Conservation (phyloP, 169 alveolate species). For the Eimeria sp. region DNA sequence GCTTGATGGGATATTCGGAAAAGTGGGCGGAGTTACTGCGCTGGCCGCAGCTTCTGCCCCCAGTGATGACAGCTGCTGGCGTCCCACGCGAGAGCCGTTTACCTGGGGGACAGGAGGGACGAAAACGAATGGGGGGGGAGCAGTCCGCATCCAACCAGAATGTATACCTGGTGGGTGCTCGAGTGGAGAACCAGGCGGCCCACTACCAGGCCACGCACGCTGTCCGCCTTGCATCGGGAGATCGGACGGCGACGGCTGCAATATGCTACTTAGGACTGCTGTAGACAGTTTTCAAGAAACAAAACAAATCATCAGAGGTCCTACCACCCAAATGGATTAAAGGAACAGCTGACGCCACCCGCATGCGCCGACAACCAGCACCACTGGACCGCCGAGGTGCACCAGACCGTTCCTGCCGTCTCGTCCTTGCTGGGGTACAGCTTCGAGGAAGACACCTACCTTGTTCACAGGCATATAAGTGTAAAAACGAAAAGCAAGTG, state of each 20-base stretch:
- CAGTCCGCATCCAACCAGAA: neutral
- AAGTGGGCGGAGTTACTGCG: neutral
- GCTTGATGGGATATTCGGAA: neutral
- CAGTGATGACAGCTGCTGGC: neutral
- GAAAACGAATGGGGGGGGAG: neutral
- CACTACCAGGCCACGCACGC: conserved; percentile 22
- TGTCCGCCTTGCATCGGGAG: conserved; percentile 24
- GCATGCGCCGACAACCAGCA: neutral
- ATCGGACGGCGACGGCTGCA: neutral
- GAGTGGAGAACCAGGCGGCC: neutral
- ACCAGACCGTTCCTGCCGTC: conserved; percentile 2
- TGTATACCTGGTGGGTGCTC: neutral
- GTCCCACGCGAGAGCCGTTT: neutral
- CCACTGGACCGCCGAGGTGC: neutral
- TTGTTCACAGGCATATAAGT: neutral
- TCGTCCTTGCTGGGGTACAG: neutral
- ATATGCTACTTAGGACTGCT: neutral
- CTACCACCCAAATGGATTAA: neutral
- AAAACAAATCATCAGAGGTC: neutral
- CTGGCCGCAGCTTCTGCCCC: neutral
- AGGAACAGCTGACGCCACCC: neutral
- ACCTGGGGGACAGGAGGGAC: conserved; percentile 1
- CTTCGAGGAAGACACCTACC: neutral
- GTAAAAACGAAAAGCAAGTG: neutral
- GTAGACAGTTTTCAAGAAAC: neutral